Evolutionary conservation across 345 rosid genomes (phyloP).

Genomic region (Populus pruinosa): DNA sequence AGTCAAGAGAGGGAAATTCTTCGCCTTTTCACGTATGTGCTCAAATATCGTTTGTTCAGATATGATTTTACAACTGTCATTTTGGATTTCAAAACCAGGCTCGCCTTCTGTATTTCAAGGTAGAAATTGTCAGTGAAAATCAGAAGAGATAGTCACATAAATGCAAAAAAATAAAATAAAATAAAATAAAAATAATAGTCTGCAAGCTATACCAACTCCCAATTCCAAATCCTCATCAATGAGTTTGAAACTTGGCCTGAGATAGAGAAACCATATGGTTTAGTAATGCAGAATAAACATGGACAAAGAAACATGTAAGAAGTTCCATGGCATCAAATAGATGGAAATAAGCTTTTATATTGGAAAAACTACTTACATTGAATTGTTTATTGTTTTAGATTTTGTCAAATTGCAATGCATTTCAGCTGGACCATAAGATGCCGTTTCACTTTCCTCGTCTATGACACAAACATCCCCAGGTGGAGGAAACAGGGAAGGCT

Average conservation of each 20-base stretch:
- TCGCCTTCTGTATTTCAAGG: slow-evolving; percentile 34
- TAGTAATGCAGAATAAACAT: background rate
- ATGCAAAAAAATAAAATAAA: background rate
- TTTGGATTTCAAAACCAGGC: slow-evolving; percentile 33
- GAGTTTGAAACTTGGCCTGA: slow-evolving; percentile 95
- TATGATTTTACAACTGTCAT: slow-evolving; percentile 47
- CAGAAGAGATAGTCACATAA: background rate
- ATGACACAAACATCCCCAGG: slow-evolving; percentile 32
- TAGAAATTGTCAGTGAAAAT: slow-evolving; percentile 12
- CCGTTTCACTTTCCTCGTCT: slow-evolving; percentile 39
- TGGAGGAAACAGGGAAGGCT: slow-evolving; percentile 40
- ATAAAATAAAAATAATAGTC: background rate
- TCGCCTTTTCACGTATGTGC: slow-evolving; percentile 81
- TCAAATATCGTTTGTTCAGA: slow-evolving; percentile 64
- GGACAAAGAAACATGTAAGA: background rate
- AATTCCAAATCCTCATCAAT: slow-evolving; percentile 72
- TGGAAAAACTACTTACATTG: slow-evolving; percentile 37
- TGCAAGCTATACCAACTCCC: slow-evolving; percentile 50
- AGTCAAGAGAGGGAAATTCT: slow-evolving; percentile 52
- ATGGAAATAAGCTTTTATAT: background rate
- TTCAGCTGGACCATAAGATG: slow-evolving; percentile 20
- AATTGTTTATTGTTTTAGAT: slow-evolving; percentile 22
- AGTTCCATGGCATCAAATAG: background rate
- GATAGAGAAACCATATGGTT: slow-evolving; percentile 17
- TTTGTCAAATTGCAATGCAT: slow-evolving; percentile 19